Evolutionary conservation across 441 rosid genomes (phyloP), one percentile per base, ranked within the genome.

Genomic region (Francoa sonchifolia): DNA sequence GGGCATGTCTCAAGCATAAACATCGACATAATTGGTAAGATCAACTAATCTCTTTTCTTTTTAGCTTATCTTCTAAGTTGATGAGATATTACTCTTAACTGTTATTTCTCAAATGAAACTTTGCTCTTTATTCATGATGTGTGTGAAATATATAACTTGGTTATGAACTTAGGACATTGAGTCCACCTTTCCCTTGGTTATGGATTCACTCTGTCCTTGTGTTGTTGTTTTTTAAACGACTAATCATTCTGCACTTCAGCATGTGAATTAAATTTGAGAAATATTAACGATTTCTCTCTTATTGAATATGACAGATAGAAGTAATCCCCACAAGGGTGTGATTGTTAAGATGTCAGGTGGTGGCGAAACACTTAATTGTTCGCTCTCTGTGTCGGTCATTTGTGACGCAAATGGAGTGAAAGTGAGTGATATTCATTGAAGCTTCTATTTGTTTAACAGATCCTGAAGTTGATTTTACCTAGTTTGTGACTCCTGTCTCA

Each of bases 321-420:
- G 62, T 45, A 73, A 82, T 63, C 95, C 95, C 16, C 67, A 68
- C 40, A 74, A 59, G 57, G 98, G 95, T 54, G 79, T 86, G 49
- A 59, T 53, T 63, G 74, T 86, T 54, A 82, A 65, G 63, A 82
- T 82, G 85, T 72, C 76, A 52, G 50, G 48, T 53, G 43, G 39
- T 42, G 60, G 61, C 41, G 41, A 51, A 21, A 57, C 50, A 47
- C 22, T 40, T 31, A 71, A 72, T 40, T 90, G 99, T 61, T 86
- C 99, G 1, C 88, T 90, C 41, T 69, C 96, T 23, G 81, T 86
- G 15, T 74, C 88, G 48, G 63, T 90, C 51, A 38, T 74, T 37
- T 90, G 99, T 63, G 77, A 78, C 67, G 48, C 70, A 49, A 65
- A 58, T 25, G 69, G 71, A 65, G 55, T 66, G 54, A 58, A 66